Percentiles rank a stretch among this genome's conserved stretches.
Conservation (phyloP, 148 eudicot genomes). For the Chenopodium formosanum region DNA sequence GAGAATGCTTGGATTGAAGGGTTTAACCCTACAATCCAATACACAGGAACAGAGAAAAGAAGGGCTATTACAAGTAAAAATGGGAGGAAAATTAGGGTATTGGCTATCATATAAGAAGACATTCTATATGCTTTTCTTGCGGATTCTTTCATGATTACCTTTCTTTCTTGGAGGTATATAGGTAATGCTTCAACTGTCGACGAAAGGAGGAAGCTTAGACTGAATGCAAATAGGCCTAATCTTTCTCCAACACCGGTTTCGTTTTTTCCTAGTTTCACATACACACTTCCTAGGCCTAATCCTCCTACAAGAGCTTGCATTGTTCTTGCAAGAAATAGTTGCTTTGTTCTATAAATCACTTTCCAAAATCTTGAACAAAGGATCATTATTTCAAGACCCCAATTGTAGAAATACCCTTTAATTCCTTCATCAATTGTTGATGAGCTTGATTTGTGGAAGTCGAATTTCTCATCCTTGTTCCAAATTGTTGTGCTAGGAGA, state of each 20-base stretch:
- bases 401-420: slow-evolving; percentile 9
- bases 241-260: slow-evolving; percentile 69
- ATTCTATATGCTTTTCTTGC: slow-evolving; percentile 70
- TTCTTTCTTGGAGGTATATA: slow-evolving; percentile 87
- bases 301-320: slow-evolving; percentile 96
- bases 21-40: slow-evolving; percentile 90
- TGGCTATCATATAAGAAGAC: slow-evolving; percentile 85
- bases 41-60: slow-evolving; percentile 68
- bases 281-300: slow-evolving; percentile 83
- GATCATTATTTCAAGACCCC: slow-evolving; percentile 47
- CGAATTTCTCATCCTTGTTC: slow-evolving; percentile 16
- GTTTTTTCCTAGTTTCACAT: slow-evolving; percentile 53
- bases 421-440: slow-evolving; percentile 5
- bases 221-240: slow-evolving; percentile 86
- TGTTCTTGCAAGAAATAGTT: slow-evolving; percentile 79
- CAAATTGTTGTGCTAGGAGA: slow-evolving; percentile 12
- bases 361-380: slow-evolving; percentile 76
- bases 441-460: background rate
- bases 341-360: slow-evolving; percentile 83
- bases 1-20: slow-evolving; percentile 61
- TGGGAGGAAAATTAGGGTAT: slow-evolving; percentile 81
- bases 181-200: slow-evolving; percentile 97
- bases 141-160: slow-evolving; percentile 90
- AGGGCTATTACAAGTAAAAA: slow-evolving; percentile 68
- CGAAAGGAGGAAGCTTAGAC: slow-evolving; percentile 85